A percentile compares a stretch with the other conserved stretches of the same genome.
Evolutionary conservation across 345 rosid genomes (phyloP).

Genomic region (Eucalyptus rudis): DNA sequence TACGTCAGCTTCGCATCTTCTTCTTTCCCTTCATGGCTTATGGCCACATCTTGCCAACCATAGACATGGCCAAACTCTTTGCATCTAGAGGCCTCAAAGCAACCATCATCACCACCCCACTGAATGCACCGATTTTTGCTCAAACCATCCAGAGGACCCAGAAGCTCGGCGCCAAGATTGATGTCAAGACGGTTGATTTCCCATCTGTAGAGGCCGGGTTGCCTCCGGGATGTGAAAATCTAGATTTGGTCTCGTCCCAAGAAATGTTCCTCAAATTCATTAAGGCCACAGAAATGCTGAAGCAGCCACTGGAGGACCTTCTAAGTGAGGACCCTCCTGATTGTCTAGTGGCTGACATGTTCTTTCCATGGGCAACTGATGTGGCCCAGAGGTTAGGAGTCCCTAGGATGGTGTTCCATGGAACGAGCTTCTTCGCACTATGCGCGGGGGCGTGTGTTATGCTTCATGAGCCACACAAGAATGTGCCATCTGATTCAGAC

Average conservation of each 20-base stretch:
- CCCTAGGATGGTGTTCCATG: slow-evolving; percentile 43
- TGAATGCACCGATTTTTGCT: slow-evolving; percentile 16
- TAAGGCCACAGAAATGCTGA: slow-evolving; percentile 10
- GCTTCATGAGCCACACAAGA: slow-evolving; percentile 18
- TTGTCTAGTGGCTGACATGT: slow-evolving; percentile 46
- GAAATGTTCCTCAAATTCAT: slow-evolving; percentile 5
- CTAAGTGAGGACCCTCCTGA: slow-evolving; percentile 21
- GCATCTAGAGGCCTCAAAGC: slow-evolving; percentile 19
- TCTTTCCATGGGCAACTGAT: slow-evolving; percentile 49
- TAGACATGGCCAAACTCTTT: slow-evolving; percentile 47
- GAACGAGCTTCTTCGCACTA: slow-evolving; percentile 22
- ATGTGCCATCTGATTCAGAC: slow-evolving; percentile 16
- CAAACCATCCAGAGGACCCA: neutral
- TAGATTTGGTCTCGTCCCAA: neutral
- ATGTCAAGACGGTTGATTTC: neutral
- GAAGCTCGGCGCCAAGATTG: neutral
- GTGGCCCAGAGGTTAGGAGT: slow-evolving; percentile 31
- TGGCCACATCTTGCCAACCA: slow-evolving; percentile 35
- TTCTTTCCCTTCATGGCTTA: slow-evolving; percentile 21
- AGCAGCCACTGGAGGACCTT: slow-evolving; percentile 25
- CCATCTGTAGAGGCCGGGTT: slow-evolving; percentile 3
- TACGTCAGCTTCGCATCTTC: neutral
- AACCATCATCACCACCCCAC: slow-evolving; percentile 44
- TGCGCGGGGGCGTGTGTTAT: slow-evolving; percentile 9
- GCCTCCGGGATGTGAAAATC: slow-evolving; percentile 5